A percentile compares a stretch with the other conserved stretches of the same genome.
Conservation (phyloP, 2,329 filamentous ascomycete genomes). For the Bisporella sp. region DNA sequence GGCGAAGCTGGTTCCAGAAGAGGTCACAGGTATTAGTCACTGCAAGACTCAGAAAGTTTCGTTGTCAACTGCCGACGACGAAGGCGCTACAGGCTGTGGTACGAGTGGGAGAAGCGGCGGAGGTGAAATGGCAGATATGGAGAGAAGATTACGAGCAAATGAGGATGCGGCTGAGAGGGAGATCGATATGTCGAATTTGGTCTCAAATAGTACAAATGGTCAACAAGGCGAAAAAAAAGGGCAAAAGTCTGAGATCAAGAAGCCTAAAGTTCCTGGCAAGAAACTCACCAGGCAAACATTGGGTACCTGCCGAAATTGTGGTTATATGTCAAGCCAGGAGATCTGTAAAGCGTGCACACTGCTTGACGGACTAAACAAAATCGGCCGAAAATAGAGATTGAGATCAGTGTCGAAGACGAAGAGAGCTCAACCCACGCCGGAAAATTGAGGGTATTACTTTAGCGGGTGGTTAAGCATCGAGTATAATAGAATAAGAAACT, state of each 20-base stretch:
- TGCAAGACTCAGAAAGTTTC: slow-evolving; percentile 38
- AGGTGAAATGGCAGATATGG: slow-evolving; percentile 77
- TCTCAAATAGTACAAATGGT: slow-evolving; percentile 10
- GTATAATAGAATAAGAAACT: too few relatives aligned
- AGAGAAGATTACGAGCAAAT: slow-evolving; percentile 61
- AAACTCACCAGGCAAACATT: slow-evolving; percentile 60
- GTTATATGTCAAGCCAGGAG: slow-evolving; percentile 90
- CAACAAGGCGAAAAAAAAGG: slow-evolving; percentile 26
- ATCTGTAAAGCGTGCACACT: slow-evolving; percentile 92
- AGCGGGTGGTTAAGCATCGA: slow-evolving; percentile 22
- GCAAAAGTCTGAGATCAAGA: slow-evolving; percentile 17
- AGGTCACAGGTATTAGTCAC: slow-evolving; percentile 39
- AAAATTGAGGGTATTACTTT: slow-evolving; percentile 41
- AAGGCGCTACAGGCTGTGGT: slow-evolving; percentile 67
- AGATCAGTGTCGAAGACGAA: slow-evolving; percentile 33
- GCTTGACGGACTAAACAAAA: slow-evolving; percentile 88
- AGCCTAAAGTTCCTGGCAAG: slow-evolving; percentile 18
- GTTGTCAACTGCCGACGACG: slow-evolving; percentile 29
- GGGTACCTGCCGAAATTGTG: slow-evolving; percentile 79
- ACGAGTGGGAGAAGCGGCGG: slow-evolving; percentile 61
- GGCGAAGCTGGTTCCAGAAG: slow-evolving; percentile 72
- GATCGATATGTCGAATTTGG: slow-evolving; percentile 50
- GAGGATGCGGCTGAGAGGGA: slow-evolving; percentile 56
- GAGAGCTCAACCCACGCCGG: slow-evolving; percentile 42
- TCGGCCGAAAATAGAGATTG: slow-evolving; percentile 52